phyloP scores from a whole-genome alignment of 2,329 filamentous ascomycete species.

The Colletotrichum costaricense region DNA sequence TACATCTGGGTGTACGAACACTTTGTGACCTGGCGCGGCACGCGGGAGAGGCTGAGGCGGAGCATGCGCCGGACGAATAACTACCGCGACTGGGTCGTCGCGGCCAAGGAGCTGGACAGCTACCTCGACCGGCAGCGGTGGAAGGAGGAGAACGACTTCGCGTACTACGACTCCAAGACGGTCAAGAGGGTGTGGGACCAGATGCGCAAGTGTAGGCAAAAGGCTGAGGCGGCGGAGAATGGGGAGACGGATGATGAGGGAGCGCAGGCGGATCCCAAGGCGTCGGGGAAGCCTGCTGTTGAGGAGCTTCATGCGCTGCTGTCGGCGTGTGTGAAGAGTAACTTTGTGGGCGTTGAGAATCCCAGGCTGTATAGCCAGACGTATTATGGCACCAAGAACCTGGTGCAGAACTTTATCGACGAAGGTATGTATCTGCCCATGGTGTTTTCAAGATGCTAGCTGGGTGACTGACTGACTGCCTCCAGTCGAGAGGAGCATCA shows the following conservation, averaged over 20 bases:
- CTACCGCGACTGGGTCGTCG: slow-evolving; percentile 86
- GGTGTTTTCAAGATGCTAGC: neutral
- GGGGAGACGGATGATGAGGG: slow-evolving; percentile 49
- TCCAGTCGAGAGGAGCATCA: slow-evolving; percentile 72
- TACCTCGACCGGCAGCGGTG: slow-evolving; percentile 85
- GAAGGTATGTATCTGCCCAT: slow-evolving; percentile 66
- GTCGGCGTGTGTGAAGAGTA: slow-evolving; percentile 96
- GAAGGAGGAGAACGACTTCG: slow-evolving; percentile 82
- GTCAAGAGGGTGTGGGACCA: slow-evolving; percentile 82
- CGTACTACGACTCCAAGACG: slow-evolving; percentile 90
- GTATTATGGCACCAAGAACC: slow-evolving; percentile 96
- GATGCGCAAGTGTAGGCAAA: slow-evolving; percentile 72
- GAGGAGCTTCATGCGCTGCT: slow-evolving; percentile 83
- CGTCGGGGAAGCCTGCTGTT: slow-evolving; percentile 61
- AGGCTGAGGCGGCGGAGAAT: slow-evolving; percentile 63
- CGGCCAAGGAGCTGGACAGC: slow-evolving; percentile 81
- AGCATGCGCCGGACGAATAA: slow-evolving; percentile 77
- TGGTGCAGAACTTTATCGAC: slow-evolving; percentile 91
- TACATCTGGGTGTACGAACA: slow-evolving; percentile 97
- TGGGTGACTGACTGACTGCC: slow-evolving; percentile 29
- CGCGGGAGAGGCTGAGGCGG: slow-evolving; percentile 76
- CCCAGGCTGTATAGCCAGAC: slow-evolving; percentile 95
- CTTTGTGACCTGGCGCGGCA: slow-evolving; percentile 88
- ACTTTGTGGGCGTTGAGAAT: slow-evolving; percentile 96
- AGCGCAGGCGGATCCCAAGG: slow-evolving; percentile 40